Base-by-base conservation (phyloP, 192 early-diverging fungal genomes). In the Cetraspora pellucida region DNA sequence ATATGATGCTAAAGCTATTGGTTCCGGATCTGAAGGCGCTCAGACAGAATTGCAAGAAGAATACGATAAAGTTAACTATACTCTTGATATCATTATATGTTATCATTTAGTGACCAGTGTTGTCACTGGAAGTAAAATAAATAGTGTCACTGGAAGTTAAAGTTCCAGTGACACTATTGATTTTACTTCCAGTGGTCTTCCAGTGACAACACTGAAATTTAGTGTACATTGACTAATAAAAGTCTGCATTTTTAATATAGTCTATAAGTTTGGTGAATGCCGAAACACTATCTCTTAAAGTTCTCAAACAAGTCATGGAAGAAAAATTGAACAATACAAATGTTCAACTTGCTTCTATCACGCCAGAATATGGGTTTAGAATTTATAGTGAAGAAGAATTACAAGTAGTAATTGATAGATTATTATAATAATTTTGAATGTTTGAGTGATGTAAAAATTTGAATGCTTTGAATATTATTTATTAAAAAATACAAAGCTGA, bases 301-400 rank as follows among this genome's bases (percentile, higher is more conserved):
- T 98, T 19, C 85, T 99, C 47, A 99, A 99, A 89, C 92, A 95
- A 79, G 98, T 99, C 23, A 99, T 99, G 97, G 98, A 99, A 82
- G 98, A 99, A 85, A 99, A 99, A 85, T 88, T 99, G 47, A 97
- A 90, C 82, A 91, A 92, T 73, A 91, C 91, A 13, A 99, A 99
- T 82, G 96, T 99, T 11, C 93, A 99, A 85, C 80, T 99, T 37
- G 95, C 96, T 3, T 89, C 93, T 49, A 93, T 98, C 10, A 97
- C 96, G 37, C 78, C 87, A 43, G 84, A 91, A 58, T 77, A 83
- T 0, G 93, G 95, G 27, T 99, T 93, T 86, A 87, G 84, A 59
- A 91, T 97, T 72, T 91, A 94, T 83, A 78, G 85, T 16, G 90
- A 93, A 78, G 89, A 90, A 7, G 93, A 97, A 81, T 85, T 98